Percentiles rank a stretch among this genome's conserved stretches.
Evolutionary conservation across 2,329 filamentous ascomycete genomes (phyloP).

Genomic region (Aspergillus sp.): DNA sequence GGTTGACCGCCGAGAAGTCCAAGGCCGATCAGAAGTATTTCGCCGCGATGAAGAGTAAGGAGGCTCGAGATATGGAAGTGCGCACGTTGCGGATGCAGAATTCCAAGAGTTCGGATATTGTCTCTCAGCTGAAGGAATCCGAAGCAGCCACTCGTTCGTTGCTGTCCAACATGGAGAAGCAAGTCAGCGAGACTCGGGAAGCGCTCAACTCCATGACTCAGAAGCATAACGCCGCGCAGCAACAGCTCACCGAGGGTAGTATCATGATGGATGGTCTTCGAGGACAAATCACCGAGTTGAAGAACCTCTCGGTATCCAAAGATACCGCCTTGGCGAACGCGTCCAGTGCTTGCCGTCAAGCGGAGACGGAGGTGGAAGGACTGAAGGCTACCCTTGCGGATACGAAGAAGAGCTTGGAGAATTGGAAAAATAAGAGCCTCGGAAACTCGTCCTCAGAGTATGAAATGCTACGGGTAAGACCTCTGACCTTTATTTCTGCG

Average conservation of each 20-base stretch:
- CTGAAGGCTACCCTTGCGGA: conserved; percentile 75
- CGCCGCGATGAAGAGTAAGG: conserved; percentile 89
- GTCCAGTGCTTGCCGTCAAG: conserved; percentile 58
- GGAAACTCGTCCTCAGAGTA: conserved; percentile 80
- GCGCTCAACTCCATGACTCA: conserved; percentile 67
- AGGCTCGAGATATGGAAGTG: conserved; percentile 78
- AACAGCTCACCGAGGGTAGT: conserved; percentile 66
- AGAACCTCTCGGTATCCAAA: conserved; percentile 70
- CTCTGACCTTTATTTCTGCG: background rate
- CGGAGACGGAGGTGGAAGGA: conserved; percentile 73
- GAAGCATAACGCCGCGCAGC: conserved; percentile 75
- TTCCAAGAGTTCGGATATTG: conserved; percentile 87
- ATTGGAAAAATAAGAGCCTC: conserved; percentile 78
- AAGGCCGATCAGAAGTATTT: conserved; percentile 99
- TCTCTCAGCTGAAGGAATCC: conserved; percentile 86
- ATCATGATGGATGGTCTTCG: conserved; percentile 70
- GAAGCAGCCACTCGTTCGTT: conserved; percentile 75
- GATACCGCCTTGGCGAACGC: conserved; percentile 69
- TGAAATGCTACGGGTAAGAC: conserved; percentile 79
- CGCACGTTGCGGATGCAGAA: conserved; percentile 78
- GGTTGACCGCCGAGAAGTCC: conserved; percentile 81
- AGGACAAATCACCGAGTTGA: conserved; percentile 74
- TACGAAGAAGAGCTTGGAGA: conserved; percentile 77
- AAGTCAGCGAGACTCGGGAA: conserved; percentile 78
- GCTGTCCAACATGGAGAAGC: conserved; percentile 84